Evolutionary conservation across 2,329 filamentous ascomycete species (phyloP).

Genomic region (Fusarium nygamai): DNA sequence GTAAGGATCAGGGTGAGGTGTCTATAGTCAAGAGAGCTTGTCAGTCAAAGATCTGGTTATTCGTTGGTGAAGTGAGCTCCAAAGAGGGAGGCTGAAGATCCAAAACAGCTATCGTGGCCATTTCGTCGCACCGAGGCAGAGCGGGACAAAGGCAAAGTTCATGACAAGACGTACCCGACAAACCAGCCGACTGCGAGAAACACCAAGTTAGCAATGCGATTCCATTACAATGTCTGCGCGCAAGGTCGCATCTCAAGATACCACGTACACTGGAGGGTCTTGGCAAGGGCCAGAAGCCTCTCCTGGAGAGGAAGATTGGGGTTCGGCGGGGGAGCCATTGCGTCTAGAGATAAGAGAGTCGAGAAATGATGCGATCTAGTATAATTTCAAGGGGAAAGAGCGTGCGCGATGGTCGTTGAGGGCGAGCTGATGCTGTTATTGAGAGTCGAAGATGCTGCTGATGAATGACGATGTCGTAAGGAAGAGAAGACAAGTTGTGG

Average conservation of each 20-base stretch:
- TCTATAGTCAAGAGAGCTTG: constrained; percentile 56
- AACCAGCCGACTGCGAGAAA: constrained; percentile 76
- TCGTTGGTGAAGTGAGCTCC: background rate
- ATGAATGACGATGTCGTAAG: constrained; percentile 27
- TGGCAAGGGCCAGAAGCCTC: constrained; percentile 79
- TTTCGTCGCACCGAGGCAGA: constrained; percentile 13
- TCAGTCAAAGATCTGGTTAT: constrained; percentile 20
- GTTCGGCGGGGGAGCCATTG: constrained; percentile 78
- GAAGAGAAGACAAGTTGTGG: constrained; percentile 30
- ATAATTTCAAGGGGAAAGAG: background rate
- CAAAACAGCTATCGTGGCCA: constrained; percentile 29
- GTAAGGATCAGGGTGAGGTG: constrained; percentile 87
- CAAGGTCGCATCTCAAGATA: constrained; percentile 19
- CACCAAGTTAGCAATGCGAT: constrained; percentile 36
- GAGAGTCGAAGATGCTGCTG: constrained; percentile 18
- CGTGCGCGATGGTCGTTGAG: background rate
- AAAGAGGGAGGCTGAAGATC: background rate
- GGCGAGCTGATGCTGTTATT: background rate
- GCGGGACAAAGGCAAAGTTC: constrained; percentile 10
- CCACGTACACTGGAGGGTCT: constrained; percentile 90
- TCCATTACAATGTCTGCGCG: background rate
- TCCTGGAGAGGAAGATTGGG: constrained; percentile 75
- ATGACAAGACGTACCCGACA: constrained; percentile 71
- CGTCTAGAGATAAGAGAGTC: constrained; percentile 9
- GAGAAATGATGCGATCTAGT: constrained; percentile 1